A percentile compares a stretch with the other conserved stretches of the same genome.
These are phyloP conservation scores for Vitellaria paradoxa DNA, from an alignment of 179 eudicot species.

Conservation along the genomic window DNA sequence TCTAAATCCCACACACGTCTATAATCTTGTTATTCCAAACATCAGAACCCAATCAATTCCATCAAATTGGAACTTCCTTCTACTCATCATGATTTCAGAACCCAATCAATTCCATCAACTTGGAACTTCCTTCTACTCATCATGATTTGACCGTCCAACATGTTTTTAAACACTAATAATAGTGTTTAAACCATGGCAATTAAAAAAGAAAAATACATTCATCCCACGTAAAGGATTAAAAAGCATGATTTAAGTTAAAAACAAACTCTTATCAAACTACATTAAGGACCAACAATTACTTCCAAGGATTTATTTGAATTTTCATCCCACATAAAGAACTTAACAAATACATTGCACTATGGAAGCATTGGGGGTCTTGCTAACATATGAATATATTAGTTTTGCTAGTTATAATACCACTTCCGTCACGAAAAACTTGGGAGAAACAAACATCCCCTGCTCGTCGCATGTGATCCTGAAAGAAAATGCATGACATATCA, in stretches of 20 bases:
- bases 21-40: background rate
- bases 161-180: background rate
- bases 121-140: too few relatives aligned
- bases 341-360: background rate
- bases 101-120: too few relatives aligned
- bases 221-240: background rate
- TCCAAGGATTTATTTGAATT: background rate
- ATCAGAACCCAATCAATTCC: background rate
- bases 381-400: background rate
- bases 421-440: conserved; percentile 84
- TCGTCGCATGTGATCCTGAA: conserved; percentile 96
- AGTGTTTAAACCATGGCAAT: background rate
- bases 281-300: background rate
- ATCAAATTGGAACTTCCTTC: background rate
- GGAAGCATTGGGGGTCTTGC: background rate
- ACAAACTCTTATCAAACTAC: background rate
- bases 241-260: background rate
- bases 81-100: background rate
- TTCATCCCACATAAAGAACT: background rate
- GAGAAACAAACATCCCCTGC: conserved; percentile 99
- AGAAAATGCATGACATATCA: background rate
- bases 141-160: background rate
- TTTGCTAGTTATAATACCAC: conserved; percentile 49
- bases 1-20: too few relatives aligned
- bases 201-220: too few relatives aligned